phyloP scores from a whole-genome alignment of 192 early-diverging fungal species.

The Backusella liffmaniae region DNA sequence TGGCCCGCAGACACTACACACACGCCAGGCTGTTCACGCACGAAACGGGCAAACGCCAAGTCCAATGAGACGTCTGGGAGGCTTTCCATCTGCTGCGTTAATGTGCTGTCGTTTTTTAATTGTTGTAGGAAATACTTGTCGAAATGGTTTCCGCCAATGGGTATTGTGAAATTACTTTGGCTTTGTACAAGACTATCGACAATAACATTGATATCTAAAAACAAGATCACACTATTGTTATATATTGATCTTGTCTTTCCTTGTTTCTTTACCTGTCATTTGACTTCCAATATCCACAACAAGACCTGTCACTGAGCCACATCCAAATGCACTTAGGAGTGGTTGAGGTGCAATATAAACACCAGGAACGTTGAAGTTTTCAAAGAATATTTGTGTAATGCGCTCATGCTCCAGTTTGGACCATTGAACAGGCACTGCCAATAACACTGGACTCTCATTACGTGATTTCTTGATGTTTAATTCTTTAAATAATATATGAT shows the following conservation, averaged over 20 bases:
- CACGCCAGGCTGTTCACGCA: conserved; percentile 53
- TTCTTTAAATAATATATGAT: conserved; percentile 77
- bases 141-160: conserved; percentile 70
- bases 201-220: conserved; percentile 71
- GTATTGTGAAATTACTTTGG: conserved; percentile 57
- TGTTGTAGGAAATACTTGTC: conserved; percentile 61
- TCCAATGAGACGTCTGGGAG: conserved; percentile 40
- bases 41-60: conserved; percentile 51
- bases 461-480: conserved; percentile 69
- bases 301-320: conserved; percentile 72
- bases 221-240: background rate
- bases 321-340: conserved; percentile 77
- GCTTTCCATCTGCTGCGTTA: conserved; percentile 46
- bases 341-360: conserved; percentile 85
- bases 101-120: conserved; percentile 51
- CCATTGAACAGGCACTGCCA: conserved; percentile 83
- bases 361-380: conserved; percentile 84
- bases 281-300: conserved; percentile 92
- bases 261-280: conserved; percentile 57
- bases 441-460: conserved; percentile 76
- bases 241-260: background rate
- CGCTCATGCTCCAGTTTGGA: conserved; percentile 76
- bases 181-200: conserved; percentile 72
- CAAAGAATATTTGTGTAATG: conserved; percentile 88
- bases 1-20: conserved; percentile 38